Evolutionary conservation across 306 rosid species (phyloP), one percentile per base, ranked within the genome.

Genomic region (Fragaria ananassa): DNA sequence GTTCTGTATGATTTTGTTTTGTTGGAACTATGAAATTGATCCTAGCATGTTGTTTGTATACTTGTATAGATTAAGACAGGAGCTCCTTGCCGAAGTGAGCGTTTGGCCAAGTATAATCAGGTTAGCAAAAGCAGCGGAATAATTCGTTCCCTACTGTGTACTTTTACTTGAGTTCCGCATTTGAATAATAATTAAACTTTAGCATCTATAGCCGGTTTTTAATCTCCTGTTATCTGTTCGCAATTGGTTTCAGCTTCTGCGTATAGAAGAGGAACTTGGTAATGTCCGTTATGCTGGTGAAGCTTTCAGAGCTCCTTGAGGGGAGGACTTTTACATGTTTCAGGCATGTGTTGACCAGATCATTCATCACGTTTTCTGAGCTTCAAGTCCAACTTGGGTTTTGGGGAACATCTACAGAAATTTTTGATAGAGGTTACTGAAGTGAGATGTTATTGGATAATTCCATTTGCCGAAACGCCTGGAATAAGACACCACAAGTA

Each of bases 41-140:
- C 14, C 35, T 77, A 88, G 37, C 80, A 72, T 54, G 14, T 85
- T 84, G 72, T 53, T 81, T 72, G 2, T 42, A 42, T 10, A 42
- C 46, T 42, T 42, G 47, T 78, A 49, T 78, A 96, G 99, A 92
- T 96, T 58, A 96, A 96, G 81, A 96, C 99, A 1, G 97, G 99
- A 67, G 98, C 99, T 71, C 98, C 97, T 66, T 96, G 99, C 86
- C 93, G 97, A 41, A 96, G 99, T 60, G 99, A 96, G 85, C 91
- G 99, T n/a, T 83, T 95, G 83, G 92, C 99, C n/a, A 95, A 95
- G 86, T 95, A 95, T 72, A 95, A 95, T 84, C 99, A 95, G 96
- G 99, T 95, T 85, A 71, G 25, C 27, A 12, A 5, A 25, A 60
- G 60, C 4, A 78, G 14, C 57, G 8, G 51, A 74, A 51, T n/a